Evolutionary conservation across 768 basidiomycete species (phyloP).

Genomic region (Dendrothele bispora): DNA sequence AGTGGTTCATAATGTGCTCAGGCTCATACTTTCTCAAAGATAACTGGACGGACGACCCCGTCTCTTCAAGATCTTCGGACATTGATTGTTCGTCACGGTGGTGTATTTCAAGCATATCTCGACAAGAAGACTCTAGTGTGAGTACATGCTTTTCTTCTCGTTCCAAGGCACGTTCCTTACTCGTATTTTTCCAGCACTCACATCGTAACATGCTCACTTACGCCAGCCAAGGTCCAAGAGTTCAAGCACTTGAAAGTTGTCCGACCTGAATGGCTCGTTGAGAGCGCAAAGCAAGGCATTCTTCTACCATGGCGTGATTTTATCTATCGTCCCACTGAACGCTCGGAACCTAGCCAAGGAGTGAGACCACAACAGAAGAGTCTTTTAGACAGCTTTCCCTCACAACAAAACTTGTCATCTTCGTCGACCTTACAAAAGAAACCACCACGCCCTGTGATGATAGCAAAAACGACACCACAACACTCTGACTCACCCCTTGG

Average conservation of each 20-base stretch:
- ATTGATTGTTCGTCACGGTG: conserved; percentile 82
- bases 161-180: not conserved
- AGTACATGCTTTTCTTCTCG: conserved; percentile 22
- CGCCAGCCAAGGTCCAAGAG: conserved; percentile 85
- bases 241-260: conserved; percentile 92
- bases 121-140: conserved; percentile 76
- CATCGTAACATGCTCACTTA: conserved; percentile 88
- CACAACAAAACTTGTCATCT: conserved; percentile 6
- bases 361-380: conserved; percentile 36
- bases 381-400: conserved; percentile 22
- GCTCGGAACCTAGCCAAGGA: conserved; percentile 52
- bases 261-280: conserved; percentile 82
- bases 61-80: conserved; percentile 82
- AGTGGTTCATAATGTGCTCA: not conserved
- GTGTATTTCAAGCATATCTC: conserved; percentile 80
- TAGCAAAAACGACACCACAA: not conserved
- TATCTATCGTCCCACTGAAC: conserved; percentile 51
- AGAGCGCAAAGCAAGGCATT: conserved; percentile 65
- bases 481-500: conserved; percentile 1
- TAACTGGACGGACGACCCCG: conserved; percentile 88
- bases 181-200: conserved; percentile 61
- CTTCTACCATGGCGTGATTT: conserved; percentile 84
- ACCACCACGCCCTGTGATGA: not conserved
- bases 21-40: conserved; percentile 45
- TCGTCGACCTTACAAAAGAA: not conserved